These are phyloP conservation scores for Prinsepia uniflora DNA, from an alignment of 306 rosid species.

Conservation along the genomic window DNA sequence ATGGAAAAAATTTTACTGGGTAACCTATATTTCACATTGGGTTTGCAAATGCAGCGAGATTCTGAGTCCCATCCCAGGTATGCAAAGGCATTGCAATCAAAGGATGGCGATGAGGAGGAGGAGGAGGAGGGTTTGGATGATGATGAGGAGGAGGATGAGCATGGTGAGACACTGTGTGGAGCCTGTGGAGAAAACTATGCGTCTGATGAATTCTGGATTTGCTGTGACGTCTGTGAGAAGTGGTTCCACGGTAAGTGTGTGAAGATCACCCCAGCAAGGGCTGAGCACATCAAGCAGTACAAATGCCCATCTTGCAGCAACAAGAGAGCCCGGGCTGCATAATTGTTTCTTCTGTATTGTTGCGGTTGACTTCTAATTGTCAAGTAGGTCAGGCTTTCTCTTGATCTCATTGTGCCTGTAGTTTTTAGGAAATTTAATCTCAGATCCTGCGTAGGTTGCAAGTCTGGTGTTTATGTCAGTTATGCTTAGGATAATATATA, in stretches of 20 bases:
- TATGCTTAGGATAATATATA: slow-evolving; percentile 25
- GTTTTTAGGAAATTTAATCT: slow-evolving; percentile 32
- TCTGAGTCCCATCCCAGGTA: slow-evolving; percentile 52
- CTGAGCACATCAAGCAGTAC: slow-evolving; percentile 76
- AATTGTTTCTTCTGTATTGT: slow-evolving; percentile 10
- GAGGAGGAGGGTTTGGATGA: slow-evolving; percentile 53
- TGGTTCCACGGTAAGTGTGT: slow-evolving; percentile 95
- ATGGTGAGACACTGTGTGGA: slow-evolving; percentile 67
- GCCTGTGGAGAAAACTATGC: slow-evolving; percentile 79
- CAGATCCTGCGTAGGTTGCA: slow-evolving; percentile 26
- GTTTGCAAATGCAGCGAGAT: slow-evolving; percentile 47
- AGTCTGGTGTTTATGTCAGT: slow-evolving; percentile 19
- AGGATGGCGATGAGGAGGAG: slow-evolving; percentile 42
- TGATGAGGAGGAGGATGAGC: slow-evolving; percentile 73
- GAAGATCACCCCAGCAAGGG: slow-evolving; percentile 84
- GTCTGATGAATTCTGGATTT: slow-evolving; percentile 73
- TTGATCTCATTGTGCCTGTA: slow-evolving; percentile 17
- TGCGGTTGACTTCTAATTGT: slow-evolving; percentile 41
- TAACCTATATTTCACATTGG: slow-evolving; percentile 6
- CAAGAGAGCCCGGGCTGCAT: slow-evolving; percentile 43
- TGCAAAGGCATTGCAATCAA: slow-evolving; percentile 37
- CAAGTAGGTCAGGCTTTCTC: slow-evolving; percentile 38
- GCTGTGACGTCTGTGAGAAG: slow-evolving; percentile 81
- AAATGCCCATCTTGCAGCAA: slow-evolving; percentile 90
- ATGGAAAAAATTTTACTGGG: not conserved